Conservation (phyloP, 257 asterid genomes). For the Galeopsis tetrahit region DNA sequence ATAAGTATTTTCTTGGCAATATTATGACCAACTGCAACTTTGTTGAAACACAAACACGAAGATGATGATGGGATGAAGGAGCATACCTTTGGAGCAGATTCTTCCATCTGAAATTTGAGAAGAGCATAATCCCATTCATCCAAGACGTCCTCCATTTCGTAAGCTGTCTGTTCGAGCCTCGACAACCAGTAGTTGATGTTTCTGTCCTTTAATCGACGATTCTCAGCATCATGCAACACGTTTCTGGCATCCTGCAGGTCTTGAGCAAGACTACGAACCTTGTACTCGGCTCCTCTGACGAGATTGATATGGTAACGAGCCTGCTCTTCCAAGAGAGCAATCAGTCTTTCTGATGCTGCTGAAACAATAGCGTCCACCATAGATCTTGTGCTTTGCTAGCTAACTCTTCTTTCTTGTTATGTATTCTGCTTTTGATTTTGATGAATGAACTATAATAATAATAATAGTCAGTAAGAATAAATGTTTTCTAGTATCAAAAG, state of each 20-base stretch:
- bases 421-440: no score
- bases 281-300: background rate
- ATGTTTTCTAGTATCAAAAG: no score
- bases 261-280: background rate
- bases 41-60: slow-evolving; percentile 33
- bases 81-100: no score
- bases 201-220: background rate
- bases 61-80: background rate
- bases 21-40: background rate
- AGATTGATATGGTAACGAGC: background rate
- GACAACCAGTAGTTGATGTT: slow-evolving; percentile 21
- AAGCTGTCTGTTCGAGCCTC: background rate
- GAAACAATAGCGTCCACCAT: background rate
- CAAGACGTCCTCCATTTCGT: no score
- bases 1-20: slow-evolving; percentile 32
- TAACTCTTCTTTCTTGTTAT: no score
- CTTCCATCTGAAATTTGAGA: no score
- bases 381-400: no score
- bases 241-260: background rate
- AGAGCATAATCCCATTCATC: no score
- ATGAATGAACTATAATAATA: no score
- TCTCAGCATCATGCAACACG: slow-evolving; percentile 30
- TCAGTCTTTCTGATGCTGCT: background rate
- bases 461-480: no score
- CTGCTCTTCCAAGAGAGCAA: background rate